These are phyloP conservation scores for Trichopus zeylanicus DNA, from an alignment of 116 monocot genomes.

Conservation along the genomic window DNA sequence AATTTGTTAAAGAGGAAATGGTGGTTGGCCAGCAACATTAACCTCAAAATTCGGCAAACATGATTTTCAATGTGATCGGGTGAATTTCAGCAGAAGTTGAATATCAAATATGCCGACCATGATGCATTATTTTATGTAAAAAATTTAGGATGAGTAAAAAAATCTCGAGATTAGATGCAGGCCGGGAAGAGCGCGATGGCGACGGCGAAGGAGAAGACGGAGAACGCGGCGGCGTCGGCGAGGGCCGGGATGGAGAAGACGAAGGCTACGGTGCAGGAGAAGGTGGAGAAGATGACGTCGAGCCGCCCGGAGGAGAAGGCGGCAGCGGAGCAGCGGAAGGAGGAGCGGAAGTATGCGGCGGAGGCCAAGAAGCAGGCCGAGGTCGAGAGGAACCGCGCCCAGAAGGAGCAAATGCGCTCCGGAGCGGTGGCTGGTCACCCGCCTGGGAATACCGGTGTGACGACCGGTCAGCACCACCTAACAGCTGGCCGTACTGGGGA, in stretches of 20 bases:
- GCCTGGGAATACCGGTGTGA: not conserved
- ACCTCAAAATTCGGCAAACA: no score
- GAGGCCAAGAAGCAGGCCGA: slow-evolving; percentile 10
- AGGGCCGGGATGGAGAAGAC: slow-evolving; percentile 40
- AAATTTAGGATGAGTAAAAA: no score
- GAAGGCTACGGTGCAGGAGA: slow-evolving; percentile 31
- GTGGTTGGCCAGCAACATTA: no score
- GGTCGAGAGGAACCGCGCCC: slow-evolving; percentile 5
- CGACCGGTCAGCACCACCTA: not conserved
- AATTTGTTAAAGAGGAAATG: no score
- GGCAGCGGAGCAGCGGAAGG: slow-evolving; percentile 15
- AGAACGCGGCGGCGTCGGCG: slow-evolving; percentile 28
- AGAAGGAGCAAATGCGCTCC: not conserved
- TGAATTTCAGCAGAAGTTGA: no score
- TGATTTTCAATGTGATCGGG: no score
- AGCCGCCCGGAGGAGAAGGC: slow-evolving; percentile 9
- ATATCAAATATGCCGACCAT: no score
- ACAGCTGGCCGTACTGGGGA: not conserved
- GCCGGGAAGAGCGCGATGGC: slow-evolving; percentile 14
- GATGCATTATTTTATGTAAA: no score
- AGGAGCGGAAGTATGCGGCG: slow-evolving; percentile 11
- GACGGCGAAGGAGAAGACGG: slow-evolving; percentile 23
- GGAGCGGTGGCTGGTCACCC: not conserved
- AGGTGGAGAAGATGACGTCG: slow-evolving; percentile 24
- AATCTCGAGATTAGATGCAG: slow-evolving; percentile 4